Base-by-base conservation (phyloP, 139 green algal species). In the Chlorella vulgaris region DNA sequence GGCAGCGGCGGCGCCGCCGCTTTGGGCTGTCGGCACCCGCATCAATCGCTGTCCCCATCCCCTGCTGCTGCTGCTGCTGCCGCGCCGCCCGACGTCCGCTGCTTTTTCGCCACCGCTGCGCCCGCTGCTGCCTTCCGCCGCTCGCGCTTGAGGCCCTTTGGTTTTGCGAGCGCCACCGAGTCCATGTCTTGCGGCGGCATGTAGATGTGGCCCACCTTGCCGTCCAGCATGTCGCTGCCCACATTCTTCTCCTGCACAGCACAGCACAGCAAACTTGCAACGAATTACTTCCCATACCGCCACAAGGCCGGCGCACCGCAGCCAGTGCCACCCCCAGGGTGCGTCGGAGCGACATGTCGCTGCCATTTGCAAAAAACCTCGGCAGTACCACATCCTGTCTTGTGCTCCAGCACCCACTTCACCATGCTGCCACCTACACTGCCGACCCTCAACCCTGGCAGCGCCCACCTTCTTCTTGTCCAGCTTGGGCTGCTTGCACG, bases 191-290 rank as follows among this genome's bases (percentile, higher is more conserved):
- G 95, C 76, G 88, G 89, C 28, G 94, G 95, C 89, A 99, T 93
- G 90, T 98, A 98, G 75, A 98, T 95, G 71, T 92, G 91, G 7
- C 95, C 95, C 19, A 98, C 92, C 84, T 94, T 96, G 79, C 95
- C 94, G 6, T 91, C 87, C 87, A 98, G 67, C 18, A 79, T 50
- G 83, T 97, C 92, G 33, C 71, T 86, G 4, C 65, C 71, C 31
- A 96, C 93, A 81, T 98, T 98, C 92, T 98, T 98, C 78, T 94
- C 86, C 93, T 96, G 90, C 83, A 58, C 10, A 28, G 8, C 62
- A 76, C 33, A 24, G 47, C 13, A 55, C 47, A 15, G 47, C 13
- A 24, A 15, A 55, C 15, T 10, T 24, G 47, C 47, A 55, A 15
- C 13, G 15, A 55, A n/a, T n/a, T n/a, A n/a, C n/a, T n/a, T n/a